Percentiles rank a stretch among this genome's conserved stretches.
Conservation (phyloP, 352 stramenopile genomes). For the Plasmopara viticola region DNA sequence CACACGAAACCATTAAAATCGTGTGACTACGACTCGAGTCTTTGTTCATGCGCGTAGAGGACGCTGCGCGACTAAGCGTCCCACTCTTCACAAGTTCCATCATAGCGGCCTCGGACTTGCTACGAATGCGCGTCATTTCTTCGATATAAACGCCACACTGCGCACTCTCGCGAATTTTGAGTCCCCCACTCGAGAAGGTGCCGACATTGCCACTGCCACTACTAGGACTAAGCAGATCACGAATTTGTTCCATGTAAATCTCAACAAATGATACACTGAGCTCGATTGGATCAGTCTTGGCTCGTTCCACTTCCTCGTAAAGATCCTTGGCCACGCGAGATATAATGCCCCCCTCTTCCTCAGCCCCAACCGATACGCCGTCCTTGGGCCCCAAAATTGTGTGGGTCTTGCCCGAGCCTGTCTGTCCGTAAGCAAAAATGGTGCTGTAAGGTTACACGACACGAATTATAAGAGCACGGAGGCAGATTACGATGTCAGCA, state of each 20-base stretch:
- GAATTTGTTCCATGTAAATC: conserved; percentile 87
- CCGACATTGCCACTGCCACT: conserved; percentile 17
- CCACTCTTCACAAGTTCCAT: conserved; percentile 58
- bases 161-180: conserved; percentile 72
- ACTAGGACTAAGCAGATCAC: conserved; percentile 44
- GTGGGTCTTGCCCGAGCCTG: conserved; percentile 90
- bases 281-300: conserved; percentile 33
- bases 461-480: conserved; percentile 1
- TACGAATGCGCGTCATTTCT: conserved; percentile 50
- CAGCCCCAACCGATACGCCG: conserved; percentile 42
- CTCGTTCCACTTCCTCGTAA: conserved; percentile 28
- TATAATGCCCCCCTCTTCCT: conserved; percentile 64
- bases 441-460: conserved; percentile 25
- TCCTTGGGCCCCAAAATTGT: conserved; percentile 70
- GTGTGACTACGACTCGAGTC: conserved; percentile 74
- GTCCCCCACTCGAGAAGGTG: conserved; percentile 22
- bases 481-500: neutral
- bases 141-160: conserved; percentile 71
- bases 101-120: conserved; percentile 36
- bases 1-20: conserved; percentile 58
- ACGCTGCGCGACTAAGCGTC: conserved; percentile 55
- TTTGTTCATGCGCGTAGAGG: conserved; percentile 89
- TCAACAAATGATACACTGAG: conserved; percentile 74
- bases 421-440: conserved; percentile 89
- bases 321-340: conserved; percentile 50